Evolutionary conservation across 352 stramenopile species (phyloP).

Genomic region (Thalassiosira oceanica): DNA sequence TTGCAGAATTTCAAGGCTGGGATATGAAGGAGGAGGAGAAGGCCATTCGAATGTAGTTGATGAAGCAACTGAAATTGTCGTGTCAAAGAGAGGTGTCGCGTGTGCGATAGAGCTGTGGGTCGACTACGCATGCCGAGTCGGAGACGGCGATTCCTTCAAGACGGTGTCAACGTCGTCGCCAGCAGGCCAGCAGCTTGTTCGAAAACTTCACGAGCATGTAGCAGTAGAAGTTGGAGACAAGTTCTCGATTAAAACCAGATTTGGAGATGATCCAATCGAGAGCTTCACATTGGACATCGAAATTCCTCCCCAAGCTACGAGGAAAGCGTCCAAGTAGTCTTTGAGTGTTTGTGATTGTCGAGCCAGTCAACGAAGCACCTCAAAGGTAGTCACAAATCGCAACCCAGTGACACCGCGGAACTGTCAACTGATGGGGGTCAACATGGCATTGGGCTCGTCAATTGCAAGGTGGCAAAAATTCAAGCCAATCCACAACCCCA

Average conservation of each 20-base stretch:
- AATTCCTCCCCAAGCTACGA: too few relatives aligned
- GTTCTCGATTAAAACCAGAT: slow-evolving; percentile 28
- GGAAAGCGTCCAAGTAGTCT: too few relatives aligned
- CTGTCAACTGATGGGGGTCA: too few relatives aligned
- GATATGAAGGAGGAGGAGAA: slow-evolving; percentile 50
- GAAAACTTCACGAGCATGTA: slow-evolving; percentile 27
- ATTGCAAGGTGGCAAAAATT: too few relatives aligned
- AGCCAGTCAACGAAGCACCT: too few relatives aligned
- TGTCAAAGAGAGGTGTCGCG: slow-evolving; percentile 6
- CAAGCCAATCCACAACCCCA: too few relatives aligned
- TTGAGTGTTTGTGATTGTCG: too few relatives aligned
- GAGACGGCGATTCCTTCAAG: slow-evolving; percentile 33
- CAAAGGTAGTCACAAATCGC: too few relatives aligned
- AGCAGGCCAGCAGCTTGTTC: slow-evolving; percentile 43
- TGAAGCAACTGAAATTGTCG: slow-evolving; percentile 15
- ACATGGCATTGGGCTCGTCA: too few relatives aligned
- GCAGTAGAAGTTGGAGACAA: slow-evolving; percentile 11
- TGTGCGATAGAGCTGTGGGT: slow-evolving; percentile 51
- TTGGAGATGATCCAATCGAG: slow-evolving; percentile 13
- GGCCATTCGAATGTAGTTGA: too few relatives aligned
- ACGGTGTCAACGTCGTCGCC: slow-evolving; percentile 42
- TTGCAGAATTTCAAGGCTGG: slow-evolving; percentile 43
- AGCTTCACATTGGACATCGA: too few relatives aligned
- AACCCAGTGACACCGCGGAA: too few relatives aligned
- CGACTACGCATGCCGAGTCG: slow-evolving; percentile 52